Evolutionary conservation across 345 rosid species (phyloP), one percentile per base, ranked within the genome.

Genomic region (Eucalyptus fibrosa): DNA sequence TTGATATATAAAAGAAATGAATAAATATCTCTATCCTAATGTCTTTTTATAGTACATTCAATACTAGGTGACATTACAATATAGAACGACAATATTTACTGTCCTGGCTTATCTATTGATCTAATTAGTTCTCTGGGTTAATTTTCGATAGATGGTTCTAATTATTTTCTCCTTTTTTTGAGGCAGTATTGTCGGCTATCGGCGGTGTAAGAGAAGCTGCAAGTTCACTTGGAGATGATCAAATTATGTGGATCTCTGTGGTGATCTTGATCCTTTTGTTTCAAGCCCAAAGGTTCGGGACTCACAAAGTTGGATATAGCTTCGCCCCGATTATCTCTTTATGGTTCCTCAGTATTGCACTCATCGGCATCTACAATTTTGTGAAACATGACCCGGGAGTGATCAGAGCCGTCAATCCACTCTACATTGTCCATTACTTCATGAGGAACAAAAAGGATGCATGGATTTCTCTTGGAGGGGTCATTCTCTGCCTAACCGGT

Each of bases 381-480:
- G 32, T 44, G 21, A 92, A 89, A 55, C n/a, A 92, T 32, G 92
- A 93, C n/a, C 89, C 87, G 4, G 9, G 80, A 2, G 92, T 92
- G 14, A 72, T 92, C 51, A 91, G 45, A 86, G 93, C 93, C 1
- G 2, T 92, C 34, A 92, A 92, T 87, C 94, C 92, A 3, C n/a
- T 49, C 60, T 89, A 89, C 88, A 89, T 93, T 47, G 32, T 91
- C 5, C 24, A 11, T 5, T 93, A 92, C 87, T 93, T 92, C 92
- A 47, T 3, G 30, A 91, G 91, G 86, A 92, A 91, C n/a, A 82
- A 45, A 3, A 92, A 85, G 62, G 87, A 89, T 15, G 92, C 92
- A 3, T 91, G 94, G 92, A 62, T 91, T 44, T 91, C 93, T 87
- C 92, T 93, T 50, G 94, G 90, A 21, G 92, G 92, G 23, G 90